Percentiles rank a stretch among this genome's conserved stretches.
Conservation (phyloP, 345 rosid species). For the Balakata baccata region DNA sequence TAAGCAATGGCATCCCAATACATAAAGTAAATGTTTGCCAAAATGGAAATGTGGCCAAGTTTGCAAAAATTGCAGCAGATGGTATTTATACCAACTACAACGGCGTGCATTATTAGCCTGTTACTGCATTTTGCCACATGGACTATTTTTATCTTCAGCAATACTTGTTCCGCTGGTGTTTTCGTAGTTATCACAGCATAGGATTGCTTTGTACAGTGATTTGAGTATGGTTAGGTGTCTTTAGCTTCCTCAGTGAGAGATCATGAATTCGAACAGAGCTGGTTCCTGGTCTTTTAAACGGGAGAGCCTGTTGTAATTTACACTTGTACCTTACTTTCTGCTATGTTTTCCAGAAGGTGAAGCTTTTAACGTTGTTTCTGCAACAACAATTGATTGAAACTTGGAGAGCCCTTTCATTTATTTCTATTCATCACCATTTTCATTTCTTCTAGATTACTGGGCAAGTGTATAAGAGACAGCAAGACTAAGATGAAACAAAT, state of each 20-base stretch:
- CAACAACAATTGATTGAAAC: background rate
- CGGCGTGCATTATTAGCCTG: constrained; percentile 47
- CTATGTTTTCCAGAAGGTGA: background rate
- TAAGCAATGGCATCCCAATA: constrained; percentile 30
- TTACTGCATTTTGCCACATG: background rate
- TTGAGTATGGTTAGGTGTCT: constrained; percentile 11
- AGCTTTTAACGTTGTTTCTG: background rate
- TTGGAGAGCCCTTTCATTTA: background rate
- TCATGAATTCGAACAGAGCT: constrained; percentile 8
- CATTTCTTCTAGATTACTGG: background rate
- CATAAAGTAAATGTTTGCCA: constrained; percentile 31
- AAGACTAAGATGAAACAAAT: no score
- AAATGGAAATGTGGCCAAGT: constrained; percentile 48
- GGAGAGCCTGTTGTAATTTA: constrained; percentile 17
- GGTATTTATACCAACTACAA: constrained; percentile 53
- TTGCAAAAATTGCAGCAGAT: constrained; percentile 44
- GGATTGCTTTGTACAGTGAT: constrained; percentile 21
- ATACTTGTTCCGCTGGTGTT: background rate
- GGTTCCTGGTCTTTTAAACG: constrained; percentile 23
- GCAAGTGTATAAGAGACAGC: no score
- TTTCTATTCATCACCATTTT: background rate
- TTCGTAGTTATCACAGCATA: background rate
- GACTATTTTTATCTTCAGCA: background rate
- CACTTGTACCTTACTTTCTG: constrained; percentile 10
- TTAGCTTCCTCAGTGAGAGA: constrained; percentile 5